Evolutionary conservation across 225 moss, liverwort and hornwort species (phyloP), one percentile per base, ranked within the genome.

Genomic region (Bryum argenteum): DNA sequence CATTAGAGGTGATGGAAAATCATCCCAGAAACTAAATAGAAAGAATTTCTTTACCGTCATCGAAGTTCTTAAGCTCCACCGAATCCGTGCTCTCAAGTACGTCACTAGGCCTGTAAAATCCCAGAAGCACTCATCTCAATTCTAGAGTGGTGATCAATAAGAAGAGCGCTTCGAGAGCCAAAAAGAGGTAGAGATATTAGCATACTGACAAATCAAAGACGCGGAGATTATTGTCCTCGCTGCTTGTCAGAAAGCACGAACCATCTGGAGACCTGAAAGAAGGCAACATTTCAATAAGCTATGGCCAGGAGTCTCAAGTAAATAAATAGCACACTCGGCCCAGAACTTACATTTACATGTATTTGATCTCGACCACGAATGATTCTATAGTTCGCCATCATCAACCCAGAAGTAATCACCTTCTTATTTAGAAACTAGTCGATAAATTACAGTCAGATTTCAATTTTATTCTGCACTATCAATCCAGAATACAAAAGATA

Each of bases 191-290:
- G 50, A 21, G 37, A 22, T 48, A 61, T 11, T 63, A 73, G 63
- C 50, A 41, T 67, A 80, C 89, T 89, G 71, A 94, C 92, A 92
- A 80, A 71, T 94, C 92, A 84, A 94, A 93, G 63, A 87, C 79
- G 63, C 79, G 87, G 23, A 99, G 92, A 71, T 78, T 91, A 82
- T 94, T 92, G 84, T 94, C 89, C 66, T 99, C 98, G 77, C 85
- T 91, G 70, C 89, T 92, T 48, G 92, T 93, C 70, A 94, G 69
- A 53, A 99, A 93, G 79, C 91, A 92, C 48, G 94, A 92, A 62
- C 98, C 98, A 78, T 94, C 98, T 59, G 98, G 85, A 65, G 98
- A 89, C 98, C 96, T 96, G 87, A 2, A 52, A 41, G 0, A 63
- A 57, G 6, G n/a, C 33, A 33, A 51, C 8, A 18, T 47, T 44